phyloP scores from a whole-genome alignment of 208 protist genomes.

The Angomonas deanei region DNA sequence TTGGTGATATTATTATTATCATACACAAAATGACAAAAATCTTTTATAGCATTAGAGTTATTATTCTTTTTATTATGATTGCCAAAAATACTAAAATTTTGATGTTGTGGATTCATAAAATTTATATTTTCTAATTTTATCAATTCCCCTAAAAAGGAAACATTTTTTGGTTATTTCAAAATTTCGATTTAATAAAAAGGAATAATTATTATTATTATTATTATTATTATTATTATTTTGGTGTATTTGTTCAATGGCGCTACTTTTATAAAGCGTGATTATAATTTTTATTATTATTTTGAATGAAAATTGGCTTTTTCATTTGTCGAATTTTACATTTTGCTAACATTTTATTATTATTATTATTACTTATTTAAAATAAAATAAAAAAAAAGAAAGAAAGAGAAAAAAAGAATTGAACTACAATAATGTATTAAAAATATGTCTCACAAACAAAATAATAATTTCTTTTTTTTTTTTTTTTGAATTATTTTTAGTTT shows the following conservation, averaged over 20 bases:
- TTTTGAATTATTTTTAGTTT: too few species aligned
- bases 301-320: neutral
- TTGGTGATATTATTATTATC: too few species aligned
- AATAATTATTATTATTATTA: neutral
- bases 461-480: too few species aligned
- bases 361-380: neutral
- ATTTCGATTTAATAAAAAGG: neutral
- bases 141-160: neutral
- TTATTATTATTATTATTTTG: constrained; percentile 3
- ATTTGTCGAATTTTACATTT: neutral
- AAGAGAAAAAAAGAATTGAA: neutral
- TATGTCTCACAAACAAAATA: too few species aligned
- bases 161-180: neutral
- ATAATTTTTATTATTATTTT: too few species aligned
- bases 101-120: neutral
- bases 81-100: neutral
- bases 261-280: too few species aligned
- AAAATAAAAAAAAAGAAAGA: neutral
- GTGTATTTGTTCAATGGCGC: neutral
- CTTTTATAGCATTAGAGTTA: neutral
- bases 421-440: too few species aligned
- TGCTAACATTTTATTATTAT: neutral
- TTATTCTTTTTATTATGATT: neutral
- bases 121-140: neutral
- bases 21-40: neutral